Conservation (phyloP, 2,329 filamentous ascomycete genomes). For the Aspergillaceae sp. region DNA sequence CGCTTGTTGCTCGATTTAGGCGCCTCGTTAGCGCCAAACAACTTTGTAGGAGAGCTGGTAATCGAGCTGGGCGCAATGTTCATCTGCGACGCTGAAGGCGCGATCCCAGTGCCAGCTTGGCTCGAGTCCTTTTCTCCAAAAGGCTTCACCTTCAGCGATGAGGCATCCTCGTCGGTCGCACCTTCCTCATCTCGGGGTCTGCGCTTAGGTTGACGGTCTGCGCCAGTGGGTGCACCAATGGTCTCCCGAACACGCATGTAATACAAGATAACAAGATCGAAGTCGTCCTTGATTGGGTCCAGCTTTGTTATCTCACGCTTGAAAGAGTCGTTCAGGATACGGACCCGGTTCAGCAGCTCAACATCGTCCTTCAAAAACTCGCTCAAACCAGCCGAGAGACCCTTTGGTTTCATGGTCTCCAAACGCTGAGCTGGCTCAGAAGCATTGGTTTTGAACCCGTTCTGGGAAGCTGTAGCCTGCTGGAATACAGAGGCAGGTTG, state of each 20-base stretch:
- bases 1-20: conserved; percentile 9
- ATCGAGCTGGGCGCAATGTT: conserved; percentile 5
- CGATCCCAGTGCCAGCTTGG: background rate
- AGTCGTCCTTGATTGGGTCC: conserved; percentile 24
- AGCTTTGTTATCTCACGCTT: conserved; percentile 22
- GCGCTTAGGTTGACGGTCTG: conserved; percentile 16
- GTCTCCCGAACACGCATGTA: conserved; percentile 32
- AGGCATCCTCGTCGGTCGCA: conserved; percentile 5
- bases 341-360: conserved; percentile 21
- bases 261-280: conserved; percentile 29
- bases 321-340: conserved; percentile 28
- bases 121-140: conserved; percentile 2
- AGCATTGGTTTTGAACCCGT: too few relatives aligned
- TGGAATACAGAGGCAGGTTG: conserved; percentile 4
- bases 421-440: conserved; percentile 2
- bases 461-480: background rate
- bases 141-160: conserved; percentile 14
- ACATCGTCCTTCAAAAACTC: conserved; percentile 12
- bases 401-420: conserved; percentile 10
- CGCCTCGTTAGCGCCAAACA: conserved; percentile 9
- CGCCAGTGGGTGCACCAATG: conserved; percentile 27
- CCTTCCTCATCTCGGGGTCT: conserved; percentile 16
- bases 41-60: conserved; percentile 10
- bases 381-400: conserved; percentile 11
- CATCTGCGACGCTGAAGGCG: background rate